Evolutionary conservation across 1,284 basidiomycete species (phyloP).

Genomic region (Ustilago nuda): DNA sequence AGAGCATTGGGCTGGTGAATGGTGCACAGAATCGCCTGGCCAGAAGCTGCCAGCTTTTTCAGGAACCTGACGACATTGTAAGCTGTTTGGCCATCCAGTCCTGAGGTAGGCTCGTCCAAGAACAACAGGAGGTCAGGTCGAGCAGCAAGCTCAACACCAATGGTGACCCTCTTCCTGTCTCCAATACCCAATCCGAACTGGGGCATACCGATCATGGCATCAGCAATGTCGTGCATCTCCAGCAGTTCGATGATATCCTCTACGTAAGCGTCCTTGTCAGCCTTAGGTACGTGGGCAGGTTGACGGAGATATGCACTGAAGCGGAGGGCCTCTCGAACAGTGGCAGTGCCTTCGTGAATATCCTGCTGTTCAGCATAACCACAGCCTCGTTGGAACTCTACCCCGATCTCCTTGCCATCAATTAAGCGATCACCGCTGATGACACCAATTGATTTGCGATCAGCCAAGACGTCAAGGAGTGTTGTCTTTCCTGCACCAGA

Average conservation of each 20-base stretch:
- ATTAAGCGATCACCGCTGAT: slow-evolving; percentile 82
- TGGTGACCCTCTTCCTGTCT: slow-evolving; percentile 79
- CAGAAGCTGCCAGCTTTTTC: slow-evolving; percentile 46
- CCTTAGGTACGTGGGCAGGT: slow-evolving; percentile 75
- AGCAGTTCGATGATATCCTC: slow-evolving; percentile 83
- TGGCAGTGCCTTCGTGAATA: slow-evolving; percentile 81
- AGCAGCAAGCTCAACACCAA: slow-evolving; percentile 62
- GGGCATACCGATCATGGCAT: slow-evolving; percentile 77
- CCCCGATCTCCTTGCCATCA: slow-evolving; percentile 78
- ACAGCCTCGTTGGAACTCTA: slow-evolving; percentile 78
- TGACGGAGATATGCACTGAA: slow-evolving; percentile 87
- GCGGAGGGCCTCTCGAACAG: slow-evolving; percentile 83
- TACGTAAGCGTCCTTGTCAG: slow-evolving; percentile 84
- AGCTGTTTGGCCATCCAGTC: slow-evolving; percentile 46
- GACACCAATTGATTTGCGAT: slow-evolving; percentile 82
- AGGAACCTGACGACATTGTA: slow-evolving; percentile 54
- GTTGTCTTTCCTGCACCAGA: slow-evolving; percentile 76
- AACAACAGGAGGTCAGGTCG: slow-evolving; percentile 71
- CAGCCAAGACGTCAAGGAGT: slow-evolving; percentile 83
- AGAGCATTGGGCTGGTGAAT: slow-evolving; percentile 54
- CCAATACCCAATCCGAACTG: slow-evolving; percentile 73
- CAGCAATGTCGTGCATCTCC: slow-evolving; percentile 78
- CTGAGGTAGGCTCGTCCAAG: slow-evolving; percentile 66
- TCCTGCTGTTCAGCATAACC: slow-evolving; percentile 84
- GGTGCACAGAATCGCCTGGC: slow-evolving; percentile 54